Base-by-base conservation (phyloP, 305 asterid species). In the Lippia alba region DNA sequence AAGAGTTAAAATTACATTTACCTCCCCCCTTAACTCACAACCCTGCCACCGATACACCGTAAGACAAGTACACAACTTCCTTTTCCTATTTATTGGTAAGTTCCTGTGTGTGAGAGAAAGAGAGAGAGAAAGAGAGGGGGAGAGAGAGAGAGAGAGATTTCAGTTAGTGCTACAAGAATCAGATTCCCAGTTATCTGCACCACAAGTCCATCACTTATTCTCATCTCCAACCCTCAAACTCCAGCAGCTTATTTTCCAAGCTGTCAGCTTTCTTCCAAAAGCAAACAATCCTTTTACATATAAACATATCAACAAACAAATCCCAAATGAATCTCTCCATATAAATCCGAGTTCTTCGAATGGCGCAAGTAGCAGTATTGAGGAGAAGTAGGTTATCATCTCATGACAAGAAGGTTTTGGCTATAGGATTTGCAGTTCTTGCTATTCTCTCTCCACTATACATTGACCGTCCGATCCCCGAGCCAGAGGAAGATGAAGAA, bases 371-470 rank as follows among this genome's bases (percentile, higher is more conserved):
- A 58, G 69, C 70, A 33, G 46, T 51, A 41, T 20, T 33, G 51
- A 81, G 80, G 63, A 79, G 79, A 16, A 30, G 67, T 67, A 82
- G 88, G 66, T 53, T 78, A 63, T 75, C 97, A 14, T 74, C 90
- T 24, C 89, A 82, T 44, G 91, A 89, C 78, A 83, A 77, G 75
- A 82, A 82, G 85, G 84, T 85, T 34, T 51, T 85, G 34, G 92
- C 88, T 56, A 88, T 89, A 69, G 89, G 85, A 18, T 82, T 94
- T 14, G 82, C 88, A 12, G 73, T 87, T 66, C 67, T 87, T 17
- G 97, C 96, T 1, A 66, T 86, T n/a, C 64, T 94, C 55, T 94
- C 97, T 56, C 97, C 97, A 30, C 84, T 94, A 44, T 94, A 89
- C 64, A 64, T 91, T 11, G 86, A 91, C 72, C 81, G 82, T 61